A percentile compares a stretch with the other conserved stretches of the same genome.
These are phyloP conservation scores for Boechera divaricarpa DNA, from an alignment of 345 rosid genomes.

Conservation along the genomic window DNA sequence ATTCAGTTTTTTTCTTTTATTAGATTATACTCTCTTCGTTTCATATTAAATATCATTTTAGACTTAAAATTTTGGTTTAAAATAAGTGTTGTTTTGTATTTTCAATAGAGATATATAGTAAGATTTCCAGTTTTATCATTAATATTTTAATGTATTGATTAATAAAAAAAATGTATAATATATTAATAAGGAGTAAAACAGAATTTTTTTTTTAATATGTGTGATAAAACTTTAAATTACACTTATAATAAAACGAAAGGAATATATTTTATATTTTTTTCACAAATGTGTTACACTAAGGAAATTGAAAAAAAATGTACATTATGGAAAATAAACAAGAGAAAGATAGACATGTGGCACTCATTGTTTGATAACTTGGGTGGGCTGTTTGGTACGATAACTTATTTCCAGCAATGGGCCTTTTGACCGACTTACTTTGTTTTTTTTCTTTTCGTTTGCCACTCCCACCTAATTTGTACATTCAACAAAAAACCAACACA, in stretches of 20 bases:
- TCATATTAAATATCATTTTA: neutral
- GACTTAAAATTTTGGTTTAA: neutral
- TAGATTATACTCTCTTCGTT: too few relatives aligned
- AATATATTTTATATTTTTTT: neutral
- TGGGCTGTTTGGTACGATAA: slow-evolving; percentile 19
- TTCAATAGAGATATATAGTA: too few relatives aligned
- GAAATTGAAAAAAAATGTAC: neutral
- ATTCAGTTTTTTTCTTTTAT: slow-evolving; percentile 10
- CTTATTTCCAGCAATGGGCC: slow-evolving; percentile 24
- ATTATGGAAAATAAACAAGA: neutral
- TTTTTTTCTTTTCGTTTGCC: neutral
- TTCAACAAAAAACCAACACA: neutral
- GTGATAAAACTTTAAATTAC: too few relatives aligned
- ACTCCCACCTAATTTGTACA: slow-evolving; percentile 13
- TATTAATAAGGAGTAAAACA: too few relatives aligned
- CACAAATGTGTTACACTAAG: neutral
- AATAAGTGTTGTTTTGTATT: too few relatives aligned
- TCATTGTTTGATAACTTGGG: slow-evolving; percentile 14
- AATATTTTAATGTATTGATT: too few relatives aligned
- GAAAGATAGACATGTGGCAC: neutral
- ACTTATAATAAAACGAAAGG: too few relatives aligned
- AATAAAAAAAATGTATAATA: too few relatives aligned
- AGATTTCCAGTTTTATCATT: too few relatives aligned
- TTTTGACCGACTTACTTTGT: slow-evolving; percentile 26
- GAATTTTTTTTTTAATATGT: too few relatives aligned